phyloP scores from a whole-genome alignment of 2,329 filamentous ascomycete genomes.

The Penicillium psychrosexuale region DNA sequence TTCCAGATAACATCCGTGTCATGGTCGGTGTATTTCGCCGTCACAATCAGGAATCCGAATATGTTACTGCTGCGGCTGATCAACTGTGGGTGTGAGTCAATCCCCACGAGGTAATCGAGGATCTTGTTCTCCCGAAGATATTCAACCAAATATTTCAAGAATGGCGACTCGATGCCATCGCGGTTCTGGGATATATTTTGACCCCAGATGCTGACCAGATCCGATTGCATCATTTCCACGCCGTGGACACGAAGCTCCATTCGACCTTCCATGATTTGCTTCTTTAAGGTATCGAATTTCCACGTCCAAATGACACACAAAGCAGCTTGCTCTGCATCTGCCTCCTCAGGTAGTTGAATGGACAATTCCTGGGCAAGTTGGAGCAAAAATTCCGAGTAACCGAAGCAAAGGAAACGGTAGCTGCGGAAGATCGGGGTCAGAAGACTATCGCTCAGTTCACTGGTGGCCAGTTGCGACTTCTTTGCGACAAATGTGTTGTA shows the following conservation, averaged over 20 bases:
- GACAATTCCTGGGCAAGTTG: conserved; percentile 38
- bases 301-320: conserved; percentile 53
- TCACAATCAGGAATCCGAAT: conserved; percentile 80
- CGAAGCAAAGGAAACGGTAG: conserved; percentile 32
- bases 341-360: conserved; percentile 32
- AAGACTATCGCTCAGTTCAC: conserved; percentile 41
- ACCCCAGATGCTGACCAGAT: conserved; percentile 67
- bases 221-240: conserved; percentile 67
- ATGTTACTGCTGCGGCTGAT: conserved; percentile 79
- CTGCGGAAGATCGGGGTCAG: conserved; percentile 32
- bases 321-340: conserved; percentile 27
- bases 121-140: conserved; percentile 69
- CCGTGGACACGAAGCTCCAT: conserved; percentile 87
- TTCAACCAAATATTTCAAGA: conserved; percentile 65
- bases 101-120: conserved; percentile 81
- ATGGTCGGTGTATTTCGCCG: conserved; percentile 64
- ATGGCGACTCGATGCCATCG: conserved; percentile 40
- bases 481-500: conserved; percentile 43
- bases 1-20: conserved; percentile 83
- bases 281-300: conserved; percentile 66
- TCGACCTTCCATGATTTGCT: conserved; percentile 75
- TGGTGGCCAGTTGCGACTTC: conserved; percentile 43
- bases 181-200: conserved; percentile 51
- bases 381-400: conserved; percentile 31
- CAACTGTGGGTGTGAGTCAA: conserved; percentile 88